Evolutionary conservation across 495 filamentous ascomycete species (phyloP).

Genomic region (Aspergillus haitiensis): DNA sequence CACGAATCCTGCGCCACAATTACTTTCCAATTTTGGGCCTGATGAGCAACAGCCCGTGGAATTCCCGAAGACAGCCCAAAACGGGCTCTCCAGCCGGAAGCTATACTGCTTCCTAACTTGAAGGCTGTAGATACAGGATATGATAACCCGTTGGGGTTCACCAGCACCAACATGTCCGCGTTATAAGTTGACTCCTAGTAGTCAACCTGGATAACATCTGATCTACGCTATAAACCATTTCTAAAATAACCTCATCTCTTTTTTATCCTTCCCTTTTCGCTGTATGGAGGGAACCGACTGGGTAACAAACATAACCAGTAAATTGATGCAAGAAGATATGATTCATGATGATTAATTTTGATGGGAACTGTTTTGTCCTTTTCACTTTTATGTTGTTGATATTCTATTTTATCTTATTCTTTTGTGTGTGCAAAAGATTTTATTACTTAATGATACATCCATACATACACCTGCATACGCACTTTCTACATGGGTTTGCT

Average conservation of each 20-base stretch:
- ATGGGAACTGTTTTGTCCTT: not conserved
- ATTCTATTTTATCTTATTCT: conserved; percentile 3
- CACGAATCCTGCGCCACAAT: conserved; percentile 10
- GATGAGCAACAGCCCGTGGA: conserved; percentile 16
- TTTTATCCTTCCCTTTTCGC: not conserved
- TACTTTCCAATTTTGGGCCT: conserved; percentile 16
- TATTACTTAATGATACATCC: conserved; percentile 23
- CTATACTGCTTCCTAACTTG: conserved; percentile 12
- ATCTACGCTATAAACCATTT: conserved; percentile 12
- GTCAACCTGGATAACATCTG: conserved; percentile 12
- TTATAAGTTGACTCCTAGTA: conserved; percentile 2
- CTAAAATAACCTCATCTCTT: not conserved
- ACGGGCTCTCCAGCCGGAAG: conserved; percentile 15
- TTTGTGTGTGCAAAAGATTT: conserved; percentile 16
- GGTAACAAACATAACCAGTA: conserved; percentile 9
- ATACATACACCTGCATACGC: conserved; percentile 11
- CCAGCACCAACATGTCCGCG: conserved; percentile 7
- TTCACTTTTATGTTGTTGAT: conserved; percentile 3
- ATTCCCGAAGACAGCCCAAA: conserved; percentile 18
- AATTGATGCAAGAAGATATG: not conserved
- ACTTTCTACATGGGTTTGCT: conserved; percentile 13
- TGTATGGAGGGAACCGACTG: not conserved
- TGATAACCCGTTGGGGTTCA: conserved; percentile 15
- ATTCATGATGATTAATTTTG: too few relatives aligned
- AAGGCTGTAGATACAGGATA: conserved; percentile 12